Base-by-base conservation (phyloP, 2,329 filamentous ascomycete genomes). In the Aspergillus alliaceus region DNA sequence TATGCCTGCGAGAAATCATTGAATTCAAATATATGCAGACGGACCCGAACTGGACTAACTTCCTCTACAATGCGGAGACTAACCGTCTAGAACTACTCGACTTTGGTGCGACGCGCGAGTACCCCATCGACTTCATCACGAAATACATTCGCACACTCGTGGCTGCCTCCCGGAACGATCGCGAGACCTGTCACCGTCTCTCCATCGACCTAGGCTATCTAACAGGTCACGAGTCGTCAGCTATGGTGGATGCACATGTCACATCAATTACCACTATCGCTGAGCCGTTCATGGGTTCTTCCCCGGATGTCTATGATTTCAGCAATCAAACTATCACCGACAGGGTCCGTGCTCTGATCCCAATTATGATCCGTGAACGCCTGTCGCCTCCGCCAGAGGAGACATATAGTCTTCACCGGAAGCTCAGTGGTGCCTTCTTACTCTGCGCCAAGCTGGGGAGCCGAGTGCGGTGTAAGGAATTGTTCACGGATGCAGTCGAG, bases 11-110 rank as follows among this genome's bases (percentile, higher is more conserved):
- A 57, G 95, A 98, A 77, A 93, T 98, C 66, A 88, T 88, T 62
- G 91, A 96, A 75, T 98, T 97, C 84, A 87, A 83, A 59, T 98
- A 96, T 79, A 99, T 99, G 95, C 95, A 99, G 78, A 99, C 95
- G 5, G 95, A 99, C 71, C 95, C 95, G 39, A 99, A 99, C 80
- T 99, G 95, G 95, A 98, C 93, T 32, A 99, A 99, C 76, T 99
- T 99, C 75, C 82, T 98, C 20, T 99, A 91, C 81, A 95, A 98
- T 67, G 79, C 86, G 1, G 66, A 79, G 20, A 86, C 82, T 4
- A 79, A 86, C 66, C 89, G 86, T 69, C 87, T 99, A 14, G 93
- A 96, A 74, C 84, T 99, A 1, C 86, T 99, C 52, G 96, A 99
- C 76, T 99, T 99, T 74, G 95, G 95, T 58, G 95, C 95, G 34